Conservation (phyloP, 23 red algal genomes). For the Gracilariopsis chorda region DNA sequence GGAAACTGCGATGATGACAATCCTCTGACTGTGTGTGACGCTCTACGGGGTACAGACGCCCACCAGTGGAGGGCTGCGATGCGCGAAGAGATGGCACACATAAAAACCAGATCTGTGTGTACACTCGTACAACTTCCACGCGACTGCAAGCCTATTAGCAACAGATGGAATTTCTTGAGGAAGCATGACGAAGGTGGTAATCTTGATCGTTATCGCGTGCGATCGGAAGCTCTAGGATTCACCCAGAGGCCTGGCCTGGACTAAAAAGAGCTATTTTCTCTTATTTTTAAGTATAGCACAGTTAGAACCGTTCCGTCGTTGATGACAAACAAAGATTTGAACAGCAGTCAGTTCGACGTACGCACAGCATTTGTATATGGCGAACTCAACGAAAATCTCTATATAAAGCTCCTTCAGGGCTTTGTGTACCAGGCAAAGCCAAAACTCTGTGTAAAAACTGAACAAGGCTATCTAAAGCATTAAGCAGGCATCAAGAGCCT, state of each 20-base stretch:
- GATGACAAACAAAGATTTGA: background rate
- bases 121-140: background rate
- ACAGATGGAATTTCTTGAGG: background rate
- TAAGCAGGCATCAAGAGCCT: slow-evolving; percentile 35
- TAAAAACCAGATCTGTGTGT: too few species aligned
- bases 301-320: background rate
- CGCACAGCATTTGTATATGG: slow-evolving; percentile 19
- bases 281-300: slow-evolving; percentile 19
- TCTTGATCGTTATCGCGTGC: background rate
- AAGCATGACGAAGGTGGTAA: background rate
- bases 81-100: too few species aligned
- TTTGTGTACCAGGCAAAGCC: background rate
- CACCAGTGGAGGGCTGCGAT: too few species aligned
- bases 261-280: slow-evolving; percentile 20
- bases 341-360: background rate
- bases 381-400: background rate
- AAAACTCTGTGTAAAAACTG: background rate
- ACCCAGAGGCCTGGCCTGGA: slow-evolving; percentile 21
- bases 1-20: too few species aligned
- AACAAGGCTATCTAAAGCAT: slow-evolving; percentile 16
- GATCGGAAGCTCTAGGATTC: slow-evolving; percentile 37
- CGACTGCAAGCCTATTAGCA: background rate
- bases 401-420: slow-evolving; percentile 1
- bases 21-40: too few species aligned
- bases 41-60: too few species aligned